A percentile compares a stretch with the other conserved stretches of the same genome.
These are phyloP conservation scores for Microdochium nivale DNA, from an alignment of 2,329 filamentous ascomycete genomes.

Conservation along the genomic window DNA sequence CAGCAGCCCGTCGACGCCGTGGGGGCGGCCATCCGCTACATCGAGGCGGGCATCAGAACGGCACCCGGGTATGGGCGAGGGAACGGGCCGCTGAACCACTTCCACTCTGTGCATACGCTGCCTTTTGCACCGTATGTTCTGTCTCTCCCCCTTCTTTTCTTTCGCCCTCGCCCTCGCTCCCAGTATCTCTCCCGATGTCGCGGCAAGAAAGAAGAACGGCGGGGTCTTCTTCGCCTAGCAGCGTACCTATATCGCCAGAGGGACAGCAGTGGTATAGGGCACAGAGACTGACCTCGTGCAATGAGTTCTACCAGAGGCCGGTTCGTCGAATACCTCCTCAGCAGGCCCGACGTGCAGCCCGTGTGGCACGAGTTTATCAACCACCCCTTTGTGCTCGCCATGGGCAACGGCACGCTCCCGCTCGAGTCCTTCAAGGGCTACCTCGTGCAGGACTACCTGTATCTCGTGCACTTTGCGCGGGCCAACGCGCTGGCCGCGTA, in stretches of 20 bases:
- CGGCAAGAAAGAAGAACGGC: too few species aligned
- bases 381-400: conserved; percentile 71
- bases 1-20: conserved; percentile 50
- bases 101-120: conserved; percentile 60
- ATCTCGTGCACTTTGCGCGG: conserved; percentile 81
- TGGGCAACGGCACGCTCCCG: conserved; percentile 70
- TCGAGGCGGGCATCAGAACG: conserved; percentile 61
- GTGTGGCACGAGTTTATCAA: conserved; percentile 71
- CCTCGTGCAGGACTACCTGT: conserved; percentile 87
- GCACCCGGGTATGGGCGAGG: conserved; percentile 57
- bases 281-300: too few species aligned
- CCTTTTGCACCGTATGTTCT: conserved; percentile 55
- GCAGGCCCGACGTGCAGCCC: conserved; percentile 61
- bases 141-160: too few species aligned
- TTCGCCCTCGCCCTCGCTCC: too few species aligned
- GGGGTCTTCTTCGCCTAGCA: too few species aligned
- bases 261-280: too few species aligned
- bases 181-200: too few species aligned
- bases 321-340: conserved; percentile 77
- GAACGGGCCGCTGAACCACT: conserved; percentile 69
- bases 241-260: too few species aligned
- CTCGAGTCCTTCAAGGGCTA: conserved; percentile 78
- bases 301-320: conserved; percentile 42
- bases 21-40: conserved; percentile 59
- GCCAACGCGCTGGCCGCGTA: conserved; percentile 81